These are phyloP conservation scores for Thelephora aurantiotincta DNA, from an alignment of 768 basidiomycete genomes.

Conservation along the genomic window DNA sequence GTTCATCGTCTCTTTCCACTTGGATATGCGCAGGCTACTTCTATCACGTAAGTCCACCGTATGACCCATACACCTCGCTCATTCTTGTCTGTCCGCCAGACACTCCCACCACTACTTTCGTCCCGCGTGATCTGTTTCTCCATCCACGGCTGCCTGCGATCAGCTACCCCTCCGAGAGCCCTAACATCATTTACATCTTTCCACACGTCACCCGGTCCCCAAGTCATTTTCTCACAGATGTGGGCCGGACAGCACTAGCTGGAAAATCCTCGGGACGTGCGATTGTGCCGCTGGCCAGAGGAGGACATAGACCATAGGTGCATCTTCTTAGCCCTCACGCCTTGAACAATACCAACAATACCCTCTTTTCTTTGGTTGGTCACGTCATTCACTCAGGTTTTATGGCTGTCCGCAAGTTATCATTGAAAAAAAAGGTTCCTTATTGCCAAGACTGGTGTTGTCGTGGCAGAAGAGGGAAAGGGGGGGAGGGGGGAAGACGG, in stretches of 20 bases:
- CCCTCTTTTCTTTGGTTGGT: not conserved
- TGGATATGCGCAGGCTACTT: constrained; percentile 98
- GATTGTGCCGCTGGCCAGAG: constrained; percentile 65
- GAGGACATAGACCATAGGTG: constrained; percentile 72
- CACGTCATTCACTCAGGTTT: constrained; percentile 43
- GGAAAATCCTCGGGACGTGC: constrained; percentile 79
- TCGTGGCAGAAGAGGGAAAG: too few relatives aligned
- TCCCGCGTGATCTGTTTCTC: constrained; percentile 43
- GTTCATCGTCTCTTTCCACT: constrained; percentile 90
- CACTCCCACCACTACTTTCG: constrained; percentile 47
- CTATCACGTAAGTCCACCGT: constrained; percentile 47
- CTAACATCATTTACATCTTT: constrained; percentile 58
- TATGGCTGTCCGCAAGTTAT: constrained; percentile 80
- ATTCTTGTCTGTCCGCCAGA: constrained; percentile 25
- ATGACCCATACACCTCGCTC: too few relatives aligned
- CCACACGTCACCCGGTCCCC: constrained; percentile 77
- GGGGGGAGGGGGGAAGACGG: too few relatives aligned
- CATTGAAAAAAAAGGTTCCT: constrained; percentile 43
- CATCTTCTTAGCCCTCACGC: constrained; percentile 15
- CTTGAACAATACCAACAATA: not conserved
- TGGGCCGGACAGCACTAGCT: constrained; percentile 87
- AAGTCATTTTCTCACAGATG: constrained; percentile 94
- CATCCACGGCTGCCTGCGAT: constrained; percentile 77
- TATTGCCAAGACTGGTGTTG: too few relatives aligned
- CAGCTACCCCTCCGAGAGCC: constrained; percentile 67